Evolutionary conservation across 2,329 filamentous ascomycete genomes (phyloP).

Genomic region (Colletotrichum sp.): DNA sequence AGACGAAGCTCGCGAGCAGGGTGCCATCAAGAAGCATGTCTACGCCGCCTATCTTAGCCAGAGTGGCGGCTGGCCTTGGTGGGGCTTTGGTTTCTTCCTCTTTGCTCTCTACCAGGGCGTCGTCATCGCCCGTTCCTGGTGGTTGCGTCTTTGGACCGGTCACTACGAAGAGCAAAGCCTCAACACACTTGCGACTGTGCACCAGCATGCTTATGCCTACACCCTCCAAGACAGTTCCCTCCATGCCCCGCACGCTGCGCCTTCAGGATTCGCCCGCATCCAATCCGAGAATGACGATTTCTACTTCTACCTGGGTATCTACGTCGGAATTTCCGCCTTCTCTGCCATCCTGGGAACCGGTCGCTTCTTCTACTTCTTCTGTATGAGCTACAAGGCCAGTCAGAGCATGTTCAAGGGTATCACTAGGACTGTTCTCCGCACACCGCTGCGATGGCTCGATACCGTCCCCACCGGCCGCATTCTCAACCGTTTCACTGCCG

Average conservation of each 20-base stretch:
- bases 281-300: slow-evolving; percentile 44
- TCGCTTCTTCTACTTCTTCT: slow-evolving; percentile 68
- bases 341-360: slow-evolving; percentile 65
- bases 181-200: slow-evolving; percentile 18
- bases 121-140: slow-evolving; percentile 66
- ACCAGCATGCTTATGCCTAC: slow-evolving; percentile 26
- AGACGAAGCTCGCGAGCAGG: slow-evolving; percentile 75
- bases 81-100: slow-evolving; percentile 57
- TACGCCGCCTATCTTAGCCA: slow-evolving; percentile 71
- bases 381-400: slow-evolving; percentile 73
- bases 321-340: slow-evolving; percentile 63
- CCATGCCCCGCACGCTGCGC: slow-evolving; percentile 37
- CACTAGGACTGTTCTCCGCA: slow-evolving; percentile 70
- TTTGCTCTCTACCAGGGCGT: slow-evolving; percentile 62
- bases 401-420: slow-evolving; percentile 70
- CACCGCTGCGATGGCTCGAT: slow-evolving; percentile 80
- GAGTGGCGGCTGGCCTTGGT: slow-evolving; percentile 68
- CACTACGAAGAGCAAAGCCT: slow-evolving; percentile 36
- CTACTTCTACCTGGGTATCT: slow-evolving; percentile 71
- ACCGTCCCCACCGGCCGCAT: slow-evolving; percentile 79
- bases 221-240: slow-evolving; percentile 51
- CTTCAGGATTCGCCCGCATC: slow-evolving; percentile 27
- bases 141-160: slow-evolving; percentile 68
- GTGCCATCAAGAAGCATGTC: slow-evolving; percentile 70
- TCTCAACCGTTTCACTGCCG: slow-evolving; percentile 78